Evolutionary conservation across 202 grass and related monocot genomes (phyloP).

Genomic region (Musa balbisiana): DNA sequence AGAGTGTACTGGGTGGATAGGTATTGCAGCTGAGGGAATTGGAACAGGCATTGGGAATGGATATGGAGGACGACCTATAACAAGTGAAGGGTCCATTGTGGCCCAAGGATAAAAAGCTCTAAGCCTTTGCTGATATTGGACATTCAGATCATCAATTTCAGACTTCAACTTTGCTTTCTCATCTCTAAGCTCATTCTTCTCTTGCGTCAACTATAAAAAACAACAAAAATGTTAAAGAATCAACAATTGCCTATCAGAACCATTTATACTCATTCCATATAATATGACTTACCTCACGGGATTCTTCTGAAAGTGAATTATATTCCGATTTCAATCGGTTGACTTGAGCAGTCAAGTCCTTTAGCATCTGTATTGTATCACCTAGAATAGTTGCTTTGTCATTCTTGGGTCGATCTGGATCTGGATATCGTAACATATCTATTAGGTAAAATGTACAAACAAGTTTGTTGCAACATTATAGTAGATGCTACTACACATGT

Average conservation of each 20-base stretch:
- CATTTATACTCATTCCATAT: constrained; percentile 16
- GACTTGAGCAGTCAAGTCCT: constrained; percentile 70
- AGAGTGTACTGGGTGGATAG: constrained; percentile 56
- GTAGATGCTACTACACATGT: constrained; percentile 1
- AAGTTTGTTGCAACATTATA: constrained; percentile 1
- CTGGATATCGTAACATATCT: constrained; percentile 30
- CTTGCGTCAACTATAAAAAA: constrained; percentile 53
- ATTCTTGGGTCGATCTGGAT: constrained; percentile 75
- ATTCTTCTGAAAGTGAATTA: constrained; percentile 66
- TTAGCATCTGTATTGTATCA: constrained; percentile 72
- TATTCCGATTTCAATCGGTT: constrained; percentile 82
- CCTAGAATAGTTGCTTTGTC: constrained; percentile 74
- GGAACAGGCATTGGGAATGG: constrained; percentile 59
- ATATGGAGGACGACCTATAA: constrained; percentile 49
- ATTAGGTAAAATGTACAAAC: background rate
- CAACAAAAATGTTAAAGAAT: constrained; percentile 20
- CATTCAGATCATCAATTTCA: constrained; percentile 65
- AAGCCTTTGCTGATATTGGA: constrained; percentile 60
- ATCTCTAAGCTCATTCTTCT: constrained; percentile 83
- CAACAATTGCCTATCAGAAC: constrained; percentile 12
- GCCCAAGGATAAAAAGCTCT: constrained; percentile 55
- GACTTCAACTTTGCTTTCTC: constrained; percentile 77
- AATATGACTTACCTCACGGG: constrained; percentile 51
- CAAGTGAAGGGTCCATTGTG: constrained; percentile 63
- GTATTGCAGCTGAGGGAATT: constrained; percentile 46